Evolutionary conservation across 495 filamentous ascomycete species (phyloP), one percentile per base, ranked within the genome.

Genomic region (Delitschia confertaspora): DNA sequence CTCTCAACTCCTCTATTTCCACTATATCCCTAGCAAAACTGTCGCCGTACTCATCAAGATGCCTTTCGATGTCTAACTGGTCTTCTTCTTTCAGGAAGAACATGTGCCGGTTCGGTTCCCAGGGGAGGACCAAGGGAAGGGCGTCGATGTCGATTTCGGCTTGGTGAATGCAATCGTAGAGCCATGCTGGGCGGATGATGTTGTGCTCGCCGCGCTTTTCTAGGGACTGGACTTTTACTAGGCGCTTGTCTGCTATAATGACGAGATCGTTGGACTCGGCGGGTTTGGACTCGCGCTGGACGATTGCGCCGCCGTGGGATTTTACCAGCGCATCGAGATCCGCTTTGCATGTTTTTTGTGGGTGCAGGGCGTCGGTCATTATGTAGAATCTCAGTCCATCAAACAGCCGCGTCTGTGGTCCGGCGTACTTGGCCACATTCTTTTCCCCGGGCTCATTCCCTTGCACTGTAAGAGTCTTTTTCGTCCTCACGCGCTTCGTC

Each of bases 261-360:
- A 91, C 65, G 23, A 78, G 83, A 29, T 68, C 63, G 3, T 72
- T 61, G 11, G 64, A 70, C 27, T 68, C 63, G 3, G 71, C 60
- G 11, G 64, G 70, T 8, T 78, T 72, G 33, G 63, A 78, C 19
- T 84, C 73, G 6, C 75, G 78, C 58, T 95, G 87, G 31, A 78
- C 81, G 31, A 94, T 74, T 26, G 68, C 76, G n/a, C 88, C 91
- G 17, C 91, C 93, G 42, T 96, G 76, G 16, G 77, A 70, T 60
- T 95, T 96, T 53, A 95, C 74, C 1, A 96, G 67, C 30, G 79
- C 71, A 59, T 96, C 88, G n/a, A 96, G 63, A 36, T 88, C 79
- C 0, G 73, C 68, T 57, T 95, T 96, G 21, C 73, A 68, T 55
- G 75, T 83, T 65, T 86, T 89, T 11, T 65, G 56, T 6, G 76